Evolutionary conservation across 768 basidiomycete genomes (phyloP), one percentile per base, ranked within the genome.

Genomic region (Glaciozyma antarctica): DNA sequence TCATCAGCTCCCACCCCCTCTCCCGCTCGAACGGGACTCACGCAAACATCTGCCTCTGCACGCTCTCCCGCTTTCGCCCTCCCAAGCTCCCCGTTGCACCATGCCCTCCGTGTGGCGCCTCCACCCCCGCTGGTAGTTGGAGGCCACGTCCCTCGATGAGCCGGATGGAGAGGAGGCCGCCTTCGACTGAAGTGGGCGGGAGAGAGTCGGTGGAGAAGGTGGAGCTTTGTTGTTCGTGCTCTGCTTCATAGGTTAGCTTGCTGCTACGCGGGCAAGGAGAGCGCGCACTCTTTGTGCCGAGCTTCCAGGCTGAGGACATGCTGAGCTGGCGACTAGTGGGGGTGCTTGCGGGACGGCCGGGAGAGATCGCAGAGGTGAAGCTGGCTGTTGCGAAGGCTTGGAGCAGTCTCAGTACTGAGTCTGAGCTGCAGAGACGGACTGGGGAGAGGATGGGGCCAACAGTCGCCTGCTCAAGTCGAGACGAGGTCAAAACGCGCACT

Each of bases 1-100:
- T 17, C 38, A 7, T 17, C 19, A 38, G 34, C 38, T 57, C 7
- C 38, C 32, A 21, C 6, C 19, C 22, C 17, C 7, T 21, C n/a
- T 38, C 38, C 7, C 38, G 34, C 34, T 41, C 38, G 34, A 41
- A 32, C n/a, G 1, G n/a, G 16, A 57, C 55, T 57, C 24, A 57
- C 94, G 94, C 97, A 78, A 88, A 91, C 77, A 94, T 90, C 53
- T 87, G 88, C 67, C 94, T 80, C 75, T 95, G 92, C 49, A 97
- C 81, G 72, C 89, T 92, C 75, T 97, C 91, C 68, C 85, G 82
- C 71, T 82, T 82, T 68, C 75, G 74, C 58, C n/a, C 22, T 7
- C 38, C 88, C 73, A 87, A 85, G 71, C 88, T 84, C 16, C 86
- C 86, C 45, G 80, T 56, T 93, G 78, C 3, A 88, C 88, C 17